Conservation (phyloP, 1,284 basidiomycete genomes). For the Rhodotorula sp. region DNA sequence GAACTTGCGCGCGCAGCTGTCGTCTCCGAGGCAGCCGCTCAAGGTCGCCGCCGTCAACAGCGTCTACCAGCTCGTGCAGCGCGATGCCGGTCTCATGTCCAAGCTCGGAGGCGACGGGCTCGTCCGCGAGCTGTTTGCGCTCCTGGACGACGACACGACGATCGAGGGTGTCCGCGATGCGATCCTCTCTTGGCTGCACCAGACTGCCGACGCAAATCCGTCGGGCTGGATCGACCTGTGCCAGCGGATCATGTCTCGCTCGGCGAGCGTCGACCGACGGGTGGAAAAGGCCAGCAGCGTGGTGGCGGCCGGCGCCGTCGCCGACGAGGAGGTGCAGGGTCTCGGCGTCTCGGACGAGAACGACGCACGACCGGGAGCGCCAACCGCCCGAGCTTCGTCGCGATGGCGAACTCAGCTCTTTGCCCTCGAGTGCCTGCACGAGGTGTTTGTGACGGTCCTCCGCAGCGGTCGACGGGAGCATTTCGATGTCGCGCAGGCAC, state of each 20-base stretch:
- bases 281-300: background rate
- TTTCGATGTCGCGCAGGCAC: slow-evolving; percentile 67
- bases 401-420: slow-evolving; percentile 97
- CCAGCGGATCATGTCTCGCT: slow-evolving; percentile 87
- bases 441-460: slow-evolving; percentile 75
- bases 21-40: slow-evolving; percentile 70
- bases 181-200: slow-evolving; percentile 91
- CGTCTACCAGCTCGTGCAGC: slow-evolving; percentile 94
- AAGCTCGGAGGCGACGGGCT: slow-evolving; percentile 89
- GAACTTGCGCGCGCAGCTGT: slow-evolving; percentile 71
- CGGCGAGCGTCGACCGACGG: slow-evolving; percentile 4
- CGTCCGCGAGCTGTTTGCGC: slow-evolving; percentile 90
- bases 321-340: slow-evolving; percentile 46
- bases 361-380: slow-evolving; percentile 21
- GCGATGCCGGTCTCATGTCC: slow-evolving; percentile 87
- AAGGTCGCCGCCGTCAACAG: slow-evolving; percentile 94
- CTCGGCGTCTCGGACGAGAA: slow-evolving; percentile 37
- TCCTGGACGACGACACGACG: slow-evolving; percentile 89
- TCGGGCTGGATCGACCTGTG: slow-evolving; percentile 98
- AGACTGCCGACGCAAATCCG: slow-evolving; percentile 88
- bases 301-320: slow-evolving; percentile 8
- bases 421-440: slow-evolving; percentile 86
- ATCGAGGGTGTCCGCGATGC: slow-evolving; percentile 93
- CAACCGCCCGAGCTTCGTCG: slow-evolving; percentile 56
- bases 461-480: slow-evolving; percentile 75